phyloP scores from a whole-genome alignment of 345 rosid genomes.

The Syzygium grande region DNA sequence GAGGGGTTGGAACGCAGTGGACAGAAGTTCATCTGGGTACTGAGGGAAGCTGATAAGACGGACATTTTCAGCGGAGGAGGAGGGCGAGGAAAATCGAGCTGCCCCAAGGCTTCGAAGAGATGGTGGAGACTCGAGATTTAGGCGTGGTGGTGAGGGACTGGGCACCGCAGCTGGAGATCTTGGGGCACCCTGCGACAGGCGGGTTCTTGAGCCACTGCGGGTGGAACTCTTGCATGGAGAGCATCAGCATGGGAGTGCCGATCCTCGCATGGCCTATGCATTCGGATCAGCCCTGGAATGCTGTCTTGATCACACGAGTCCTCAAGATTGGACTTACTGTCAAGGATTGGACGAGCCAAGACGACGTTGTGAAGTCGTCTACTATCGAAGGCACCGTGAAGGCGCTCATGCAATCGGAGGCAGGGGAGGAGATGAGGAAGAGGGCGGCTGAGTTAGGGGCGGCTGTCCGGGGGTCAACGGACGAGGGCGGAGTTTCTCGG shows the following conservation, averaged over 20 bases:
- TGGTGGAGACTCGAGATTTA: slow-evolving; percentile 8
- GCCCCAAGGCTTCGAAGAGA: slow-evolving; percentile 34
- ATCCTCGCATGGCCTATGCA: slow-evolving; percentile 60
- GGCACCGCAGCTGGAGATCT: slow-evolving; percentile 55
- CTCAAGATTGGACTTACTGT: slow-evolving; percentile 29
- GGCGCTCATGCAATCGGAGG: slow-evolving; percentile 35
- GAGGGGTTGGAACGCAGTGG: slow-evolving; percentile 14
- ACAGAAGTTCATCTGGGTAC: slow-evolving; percentile 54
- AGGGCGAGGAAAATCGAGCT: slow-evolving; percentile 12
- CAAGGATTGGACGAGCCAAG: slow-evolving; percentile 17
- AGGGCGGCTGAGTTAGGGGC: slow-evolving; percentile 28
- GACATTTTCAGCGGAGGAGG: slow-evolving; percentile 24
- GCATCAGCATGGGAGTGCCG: slow-evolving; percentile 55
- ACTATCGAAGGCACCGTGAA: slow-evolving; percentile 21
- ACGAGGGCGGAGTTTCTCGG: slow-evolving; percentile 33
- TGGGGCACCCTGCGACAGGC: slow-evolving; percentile 36
- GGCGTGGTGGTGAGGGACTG: slow-evolving; percentile 49
- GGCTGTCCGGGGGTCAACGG: slow-evolving; percentile 10
- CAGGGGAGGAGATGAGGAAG: slow-evolving; percentile 40
- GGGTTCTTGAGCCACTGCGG: slow-evolving; percentile 62
- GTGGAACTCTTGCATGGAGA: slow-evolving; percentile 75
- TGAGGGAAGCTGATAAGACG: slow-evolving; percentile 51
- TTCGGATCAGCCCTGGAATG: slow-evolving; percentile 51
- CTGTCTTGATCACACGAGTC: slow-evolving; percentile 24
- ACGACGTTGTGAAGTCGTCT: slow-evolving; percentile 11